Percentiles rank a stretch among this genome's conserved stretches.
Conservation (phyloP, 768 basidiomycete genomes). For the Tremella yokohamensis region DNA sequence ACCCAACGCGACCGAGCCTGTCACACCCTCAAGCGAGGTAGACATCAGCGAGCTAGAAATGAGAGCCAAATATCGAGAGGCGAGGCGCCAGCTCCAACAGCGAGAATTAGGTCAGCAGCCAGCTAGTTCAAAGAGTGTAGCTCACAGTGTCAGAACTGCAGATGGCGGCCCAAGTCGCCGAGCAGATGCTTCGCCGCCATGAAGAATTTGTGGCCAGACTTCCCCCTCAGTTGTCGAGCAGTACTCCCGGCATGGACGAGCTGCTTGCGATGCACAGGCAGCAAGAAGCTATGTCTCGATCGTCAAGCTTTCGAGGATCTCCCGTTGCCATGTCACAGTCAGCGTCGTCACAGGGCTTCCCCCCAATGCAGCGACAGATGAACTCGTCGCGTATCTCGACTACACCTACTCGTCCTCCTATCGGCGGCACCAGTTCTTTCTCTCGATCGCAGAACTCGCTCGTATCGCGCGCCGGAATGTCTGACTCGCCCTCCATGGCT, state of each 20-base stretch:
- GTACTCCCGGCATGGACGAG: not conserved
- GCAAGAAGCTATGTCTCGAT: not conserved
- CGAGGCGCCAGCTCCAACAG: conserved; percentile 18
- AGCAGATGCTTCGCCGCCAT: conserved; percentile 29
- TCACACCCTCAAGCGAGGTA: conserved; percentile 12
- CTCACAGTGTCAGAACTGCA: conserved; percentile 27
- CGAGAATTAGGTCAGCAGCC: conserved; percentile 32
- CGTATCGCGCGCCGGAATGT: not conserved
- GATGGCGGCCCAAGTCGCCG: conserved; percentile 40
- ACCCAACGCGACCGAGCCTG: not conserved
- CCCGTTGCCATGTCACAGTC: conserved; percentile 1
- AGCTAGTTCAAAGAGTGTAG: not conserved
- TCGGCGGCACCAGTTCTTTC: not conserved
- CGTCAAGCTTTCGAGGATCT: conserved; percentile 2
- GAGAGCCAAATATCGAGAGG: conserved; percentile 14
- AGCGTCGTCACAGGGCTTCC: conserved; percentile 4
- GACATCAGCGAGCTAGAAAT: conserved; percentile 22
- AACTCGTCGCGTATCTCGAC: conserved; percentile 9
- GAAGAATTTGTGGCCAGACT: conserved; percentile 26
- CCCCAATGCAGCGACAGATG: not conserved
- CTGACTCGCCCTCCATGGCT: not conserved
- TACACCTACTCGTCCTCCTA: not conserved
- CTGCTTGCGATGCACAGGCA: not conserved
- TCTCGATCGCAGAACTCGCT: not conserved
- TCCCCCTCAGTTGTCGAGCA: conserved; percentile 13